Percentiles rank a stretch among this genome's conserved stretches.
phyloP scores from a whole-genome alignment of 129 eudicot species.

The Flaveria bidentis region DNA sequence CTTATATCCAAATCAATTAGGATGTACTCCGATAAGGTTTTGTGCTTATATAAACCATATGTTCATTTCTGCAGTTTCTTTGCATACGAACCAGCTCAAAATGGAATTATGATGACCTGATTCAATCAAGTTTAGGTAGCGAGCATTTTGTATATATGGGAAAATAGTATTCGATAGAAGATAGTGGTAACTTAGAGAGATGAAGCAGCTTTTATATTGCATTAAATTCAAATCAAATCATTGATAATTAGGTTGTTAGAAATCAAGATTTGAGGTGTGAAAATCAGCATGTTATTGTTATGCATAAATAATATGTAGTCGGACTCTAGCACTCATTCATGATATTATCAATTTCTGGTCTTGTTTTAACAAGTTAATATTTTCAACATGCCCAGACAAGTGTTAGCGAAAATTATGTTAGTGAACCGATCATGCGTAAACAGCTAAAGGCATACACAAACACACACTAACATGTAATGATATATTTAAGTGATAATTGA shows the following conservation, averaged over 20 bases:
- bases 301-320: constrained; percentile 26
- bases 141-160: constrained; percentile 46
- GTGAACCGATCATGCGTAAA: neutral
- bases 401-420: neutral
- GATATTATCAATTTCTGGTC: neutral
- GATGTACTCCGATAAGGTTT: neutral
- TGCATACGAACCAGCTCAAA: constrained; percentile 74
- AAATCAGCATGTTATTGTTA: constrained; percentile 11
- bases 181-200: constrained; percentile 19
- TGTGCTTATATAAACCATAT: neutral
- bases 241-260: constrained; percentile 30
- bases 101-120: constrained; percentile 61
- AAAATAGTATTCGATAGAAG: constrained; percentile 27
- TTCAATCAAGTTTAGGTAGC: constrained; percentile 25
- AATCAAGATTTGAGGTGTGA: constrained; percentile 21
- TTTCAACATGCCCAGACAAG: neutral
- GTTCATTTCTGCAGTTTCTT: constrained; percentile 50
- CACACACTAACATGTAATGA: no score
- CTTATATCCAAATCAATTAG: neutral
- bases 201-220: neutral
- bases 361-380: neutral
- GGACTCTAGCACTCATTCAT: constrained; percentile 19
- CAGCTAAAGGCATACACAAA: no score
- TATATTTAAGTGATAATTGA: no score
- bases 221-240: neutral